A percentile compares a stretch with the other conserved stretches of the same genome.
Evolutionary conservation across 768 basidiomycete species (phyloP).

Genomic region (Mycena vitilis): DNA sequence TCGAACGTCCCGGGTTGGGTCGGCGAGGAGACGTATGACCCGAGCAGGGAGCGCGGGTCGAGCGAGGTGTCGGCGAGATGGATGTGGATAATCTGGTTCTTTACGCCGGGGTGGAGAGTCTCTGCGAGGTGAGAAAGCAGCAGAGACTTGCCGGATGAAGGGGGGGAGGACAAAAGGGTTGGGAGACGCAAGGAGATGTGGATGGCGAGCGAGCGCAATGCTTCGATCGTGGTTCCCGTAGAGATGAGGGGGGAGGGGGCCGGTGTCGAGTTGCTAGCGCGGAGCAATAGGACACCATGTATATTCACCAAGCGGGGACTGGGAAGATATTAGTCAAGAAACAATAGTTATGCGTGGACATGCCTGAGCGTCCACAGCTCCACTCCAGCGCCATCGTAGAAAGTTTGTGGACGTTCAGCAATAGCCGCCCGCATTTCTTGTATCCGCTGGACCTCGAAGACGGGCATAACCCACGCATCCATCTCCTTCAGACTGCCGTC

Average conservation of each 20-base stretch:
- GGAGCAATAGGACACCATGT: constrained; percentile 75
- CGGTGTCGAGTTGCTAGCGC: constrained; percentile 46
- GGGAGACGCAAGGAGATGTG: constrained; percentile 79
- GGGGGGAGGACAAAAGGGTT: constrained; percentile 83
- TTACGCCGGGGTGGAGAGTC: constrained; percentile 66
- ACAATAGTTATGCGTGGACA: constrained; percentile 29
- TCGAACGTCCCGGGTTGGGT: constrained; percentile 89
- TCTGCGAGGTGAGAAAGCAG: constrained; percentile 82
- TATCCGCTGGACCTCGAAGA: constrained; percentile 74
- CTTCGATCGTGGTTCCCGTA: constrained; percentile 68
- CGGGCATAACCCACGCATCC: constrained; percentile 88
- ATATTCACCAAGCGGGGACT: constrained; percentile 72
- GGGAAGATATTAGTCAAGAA: constrained; percentile 33
- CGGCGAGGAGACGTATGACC: constrained; percentile 91
- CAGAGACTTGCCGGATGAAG: constrained; percentile 90
- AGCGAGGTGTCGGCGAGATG: constrained; percentile 96
- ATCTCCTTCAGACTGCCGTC: constrained; percentile 58
- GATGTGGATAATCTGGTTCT: constrained; percentile 83
- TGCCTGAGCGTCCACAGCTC: constrained; percentile 68
- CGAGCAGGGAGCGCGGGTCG: constrained; percentile 92
- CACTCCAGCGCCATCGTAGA: constrained; percentile 61
- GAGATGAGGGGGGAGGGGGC: constrained; percentile 60
- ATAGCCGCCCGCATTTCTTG: constrained; percentile 61
- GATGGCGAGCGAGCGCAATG: constrained; percentile 72
- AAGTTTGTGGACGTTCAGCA: constrained; percentile 54